These are phyloP conservation scores for Lachancea cidri DNA, from an alignment of 805 yeast species.

Conservation along the genomic window DNA sequence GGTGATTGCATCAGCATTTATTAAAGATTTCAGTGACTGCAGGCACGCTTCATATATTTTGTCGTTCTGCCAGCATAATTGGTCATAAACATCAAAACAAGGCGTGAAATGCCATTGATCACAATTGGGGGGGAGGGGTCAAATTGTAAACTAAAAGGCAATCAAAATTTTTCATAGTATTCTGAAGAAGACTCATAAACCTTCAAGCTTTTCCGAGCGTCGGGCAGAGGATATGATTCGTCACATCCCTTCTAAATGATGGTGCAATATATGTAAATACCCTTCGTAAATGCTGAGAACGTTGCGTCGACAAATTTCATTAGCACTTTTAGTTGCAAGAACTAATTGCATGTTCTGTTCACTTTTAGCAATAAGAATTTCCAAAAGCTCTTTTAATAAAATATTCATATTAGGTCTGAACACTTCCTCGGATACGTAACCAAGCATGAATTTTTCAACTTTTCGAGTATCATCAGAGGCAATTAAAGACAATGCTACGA, in stretches of 20 bases:
- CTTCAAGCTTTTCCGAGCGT: background rate
- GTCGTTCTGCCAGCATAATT: too few relatives aligned
- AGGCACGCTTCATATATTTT: too few relatives aligned
- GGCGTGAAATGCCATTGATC: too few relatives aligned
- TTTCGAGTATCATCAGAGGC: constrained; percentile 20
- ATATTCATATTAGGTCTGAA: constrained; percentile 15
- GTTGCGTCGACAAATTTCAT: constrained; percentile 12
- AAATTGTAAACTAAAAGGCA: too few relatives aligned
- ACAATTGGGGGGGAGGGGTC: too few relatives aligned
- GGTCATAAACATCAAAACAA: too few relatives aligned
- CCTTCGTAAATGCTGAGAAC: constrained; percentile 16
- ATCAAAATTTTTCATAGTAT: too few relatives aligned
- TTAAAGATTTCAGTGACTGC: too few relatives aligned
- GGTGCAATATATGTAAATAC: constrained; percentile 16
- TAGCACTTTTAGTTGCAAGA: background rate
- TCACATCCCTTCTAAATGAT: constrained; percentile 8
- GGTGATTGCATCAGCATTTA: too few relatives aligned
- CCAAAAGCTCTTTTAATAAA: constrained; percentile 5
- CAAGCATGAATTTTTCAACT: constrained; percentile 24
- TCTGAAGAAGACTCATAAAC: background rate
- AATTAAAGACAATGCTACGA: constrained; percentile 63
- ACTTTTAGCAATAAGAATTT: background rate
- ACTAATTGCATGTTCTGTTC: background rate
- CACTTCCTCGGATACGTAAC: constrained; percentile 27
- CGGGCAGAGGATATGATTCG: background rate